Evolutionary conservation across 106 monocot genomes (phyloP).

Genomic region (Triglochin maritima): DNA sequence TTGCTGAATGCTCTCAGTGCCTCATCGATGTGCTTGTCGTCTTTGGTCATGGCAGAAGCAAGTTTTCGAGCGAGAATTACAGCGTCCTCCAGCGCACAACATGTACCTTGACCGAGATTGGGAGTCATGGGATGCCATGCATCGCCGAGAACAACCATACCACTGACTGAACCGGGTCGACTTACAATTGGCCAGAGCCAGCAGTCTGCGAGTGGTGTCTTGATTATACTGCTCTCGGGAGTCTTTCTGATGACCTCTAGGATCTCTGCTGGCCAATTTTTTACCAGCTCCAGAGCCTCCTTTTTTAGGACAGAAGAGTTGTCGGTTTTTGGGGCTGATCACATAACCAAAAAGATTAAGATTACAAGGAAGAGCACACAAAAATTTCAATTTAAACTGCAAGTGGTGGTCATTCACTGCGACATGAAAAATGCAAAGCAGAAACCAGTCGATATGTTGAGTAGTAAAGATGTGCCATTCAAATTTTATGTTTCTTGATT

Average conservation of each 20-base stretch:
- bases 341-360: neutral
- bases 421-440: neutral
- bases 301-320: conserved; percentile 37
- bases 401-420: neutral
- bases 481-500: neutral
- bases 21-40: conserved; percentile 13
- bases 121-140: conserved; percentile 99
- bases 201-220: conserved; percentile 73
- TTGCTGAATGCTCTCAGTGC: conserved; percentile 39
- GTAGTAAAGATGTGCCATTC: neutral
- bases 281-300: conserved; percentile 53
- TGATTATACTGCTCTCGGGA: conserved; percentile 39
- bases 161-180: conserved; percentile 34
- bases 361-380: neutral
- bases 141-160: conserved; percentile 67
- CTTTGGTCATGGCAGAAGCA: conserved; percentile 14
- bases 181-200: conserved; percentile 82
- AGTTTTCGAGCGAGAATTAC: conserved; percentile 59
- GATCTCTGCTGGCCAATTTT: conserved; percentile 56
- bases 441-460: neutral
- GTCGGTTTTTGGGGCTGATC: conserved; percentile 34
- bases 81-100: conserved; percentile 80
- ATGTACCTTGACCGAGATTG: conserved; percentile 83
- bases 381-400: neutral
- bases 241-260: conserved; percentile 47